phyloP scores from a whole-genome alignment of 768 basidiomycete genomes.

The Neoboletus magnificus region DNA sequence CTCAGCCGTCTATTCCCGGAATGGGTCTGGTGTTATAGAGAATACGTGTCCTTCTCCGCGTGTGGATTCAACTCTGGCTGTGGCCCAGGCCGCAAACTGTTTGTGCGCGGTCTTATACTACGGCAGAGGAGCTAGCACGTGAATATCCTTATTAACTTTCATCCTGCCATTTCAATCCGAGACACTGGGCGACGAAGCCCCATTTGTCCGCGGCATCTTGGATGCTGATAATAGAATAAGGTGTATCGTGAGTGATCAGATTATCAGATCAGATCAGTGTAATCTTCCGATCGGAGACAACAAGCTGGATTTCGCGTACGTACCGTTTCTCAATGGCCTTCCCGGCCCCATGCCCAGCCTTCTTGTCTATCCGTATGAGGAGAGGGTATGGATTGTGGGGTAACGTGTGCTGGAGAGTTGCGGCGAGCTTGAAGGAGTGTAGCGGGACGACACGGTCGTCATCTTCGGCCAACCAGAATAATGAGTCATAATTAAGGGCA shows the following conservation, averaged over 20 bases:
- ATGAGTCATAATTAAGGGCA: conserved; percentile 1
- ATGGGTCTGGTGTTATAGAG: not conserved
- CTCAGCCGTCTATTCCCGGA: not conserved
- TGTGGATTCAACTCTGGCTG: not conserved
- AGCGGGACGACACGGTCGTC: conserved; percentile 86
- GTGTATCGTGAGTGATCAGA: conserved; percentile 4
- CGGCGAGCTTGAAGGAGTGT: conserved; percentile 82
- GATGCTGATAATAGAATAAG: conserved; percentile 45
- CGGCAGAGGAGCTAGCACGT: not conserved
- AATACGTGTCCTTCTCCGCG: not conserved
- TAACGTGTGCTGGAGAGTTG: conserved; percentile 66
- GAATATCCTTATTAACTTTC: conserved; percentile 6
- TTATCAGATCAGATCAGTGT: conserved; percentile 5
- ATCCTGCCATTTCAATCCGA: conserved; percentile 46
- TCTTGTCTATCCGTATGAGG: conserved; percentile 73
- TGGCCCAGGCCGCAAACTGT: not conserved
- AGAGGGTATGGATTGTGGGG: conserved; percentile 70
- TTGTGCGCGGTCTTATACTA: not conserved
- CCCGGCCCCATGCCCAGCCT: conserved; percentile 78
- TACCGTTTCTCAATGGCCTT: conserved; percentile 72
- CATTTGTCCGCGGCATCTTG: conserved; percentile 75
- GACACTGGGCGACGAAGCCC: conserved; percentile 67
- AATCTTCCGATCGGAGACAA: not conserved
- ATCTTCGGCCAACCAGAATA: conserved; percentile 39
- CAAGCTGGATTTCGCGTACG: not conserved